A percentile compares a stretch with the other conserved stretches of the same genome.
phyloP scores from a whole-genome alignment of 169 alveolate species.

The Eimeria praecox region DNA sequence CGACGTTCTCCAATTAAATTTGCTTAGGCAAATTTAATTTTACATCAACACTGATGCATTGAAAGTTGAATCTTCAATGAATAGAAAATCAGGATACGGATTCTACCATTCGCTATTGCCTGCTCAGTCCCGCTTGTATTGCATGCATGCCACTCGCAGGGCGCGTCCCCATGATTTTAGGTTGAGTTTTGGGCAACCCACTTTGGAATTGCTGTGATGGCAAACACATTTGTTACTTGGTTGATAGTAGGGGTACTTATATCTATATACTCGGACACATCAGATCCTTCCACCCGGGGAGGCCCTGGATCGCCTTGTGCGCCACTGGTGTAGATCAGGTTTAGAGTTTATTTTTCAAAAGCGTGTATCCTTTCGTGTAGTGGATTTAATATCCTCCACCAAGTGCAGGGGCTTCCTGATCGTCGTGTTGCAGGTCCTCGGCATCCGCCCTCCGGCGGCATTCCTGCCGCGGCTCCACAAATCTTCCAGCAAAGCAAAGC shows the following conservation, averaged over 20 bases:
- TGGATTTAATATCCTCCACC: neutral
- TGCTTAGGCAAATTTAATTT: neutral
- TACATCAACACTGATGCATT: neutral
- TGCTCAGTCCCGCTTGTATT: neutral
- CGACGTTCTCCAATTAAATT: neutral
- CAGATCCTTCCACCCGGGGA: neutral
- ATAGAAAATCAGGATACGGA: neutral
- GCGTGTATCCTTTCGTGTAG: neutral
- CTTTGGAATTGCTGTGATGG: neutral
- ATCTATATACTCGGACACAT: neutral
- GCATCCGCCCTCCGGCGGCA: neutral
- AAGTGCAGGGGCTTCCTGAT: neutral
- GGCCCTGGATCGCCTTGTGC: slow-evolving; percentile 8
- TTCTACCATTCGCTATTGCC: too few relatives aligned
- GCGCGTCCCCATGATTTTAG: neutral
- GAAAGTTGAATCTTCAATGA: neutral
- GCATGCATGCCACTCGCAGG: neutral
- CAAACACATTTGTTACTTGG: neutral
- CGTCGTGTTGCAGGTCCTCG: neutral
- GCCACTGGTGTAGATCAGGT: neutral
- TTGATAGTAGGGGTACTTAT: neutral
- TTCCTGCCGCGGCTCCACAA: slow-evolving; percentile 3
- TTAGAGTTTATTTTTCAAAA: neutral
- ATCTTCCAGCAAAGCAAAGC: neutral
- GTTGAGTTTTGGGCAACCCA: neutral